These are phyloP conservation scores for Trichosporon coremiiforme DNA, from an alignment of 1,284 basidiomycete genomes.

Conservation along the genomic window DNA sequence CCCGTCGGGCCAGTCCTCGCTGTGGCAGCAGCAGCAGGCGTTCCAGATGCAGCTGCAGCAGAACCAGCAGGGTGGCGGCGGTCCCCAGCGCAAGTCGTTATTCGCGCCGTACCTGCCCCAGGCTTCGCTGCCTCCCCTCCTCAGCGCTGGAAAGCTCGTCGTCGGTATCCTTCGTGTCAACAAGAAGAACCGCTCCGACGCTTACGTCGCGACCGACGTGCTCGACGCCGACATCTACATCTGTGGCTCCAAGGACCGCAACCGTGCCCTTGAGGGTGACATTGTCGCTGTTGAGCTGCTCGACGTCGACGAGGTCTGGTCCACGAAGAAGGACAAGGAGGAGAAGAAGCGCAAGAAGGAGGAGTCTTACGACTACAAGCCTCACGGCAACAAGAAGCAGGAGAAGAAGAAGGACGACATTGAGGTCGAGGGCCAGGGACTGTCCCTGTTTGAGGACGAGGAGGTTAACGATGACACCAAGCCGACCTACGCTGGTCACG, in stretches of 20 bases:
- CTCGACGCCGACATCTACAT: constrained; percentile 99
- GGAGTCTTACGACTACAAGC: constrained; percentile 80
- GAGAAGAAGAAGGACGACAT: constrained; percentile 99
- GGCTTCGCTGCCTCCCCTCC: constrained; percentile 91
- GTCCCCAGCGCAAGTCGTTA: constrained; percentile 94
- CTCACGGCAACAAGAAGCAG: constrained; percentile 76
- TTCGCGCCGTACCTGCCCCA: constrained; percentile 99
- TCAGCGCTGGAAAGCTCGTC: constrained; percentile 97
- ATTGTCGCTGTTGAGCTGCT: constrained; percentile 98
- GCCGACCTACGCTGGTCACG: constrained; percentile 83
- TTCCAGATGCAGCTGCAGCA: constrained; percentile 81
- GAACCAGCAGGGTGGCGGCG: constrained; percentile 64
- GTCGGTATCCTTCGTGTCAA: constrained; percentile 97
- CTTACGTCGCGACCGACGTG: constrained; percentile 98
- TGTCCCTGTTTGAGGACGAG: constrained; percentile 96
- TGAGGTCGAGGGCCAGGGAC: constrained; percentile 96
- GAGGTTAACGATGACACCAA: constrained; percentile 97
- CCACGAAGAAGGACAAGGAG: constrained; percentile 99
- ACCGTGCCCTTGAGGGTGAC: constrained; percentile 96
- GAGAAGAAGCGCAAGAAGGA: constrained; percentile 99
- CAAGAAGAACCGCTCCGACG: constrained; percentile 98
- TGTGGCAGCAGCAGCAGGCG: constrained; percentile 78
- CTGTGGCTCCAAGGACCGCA: constrained; percentile 97
- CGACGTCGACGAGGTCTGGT: constrained; percentile 98
- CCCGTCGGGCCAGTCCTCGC: constrained; percentile 53